Conservation (phyloP, 768 basidiomycete species). For the Inosperma sp. region DNA sequence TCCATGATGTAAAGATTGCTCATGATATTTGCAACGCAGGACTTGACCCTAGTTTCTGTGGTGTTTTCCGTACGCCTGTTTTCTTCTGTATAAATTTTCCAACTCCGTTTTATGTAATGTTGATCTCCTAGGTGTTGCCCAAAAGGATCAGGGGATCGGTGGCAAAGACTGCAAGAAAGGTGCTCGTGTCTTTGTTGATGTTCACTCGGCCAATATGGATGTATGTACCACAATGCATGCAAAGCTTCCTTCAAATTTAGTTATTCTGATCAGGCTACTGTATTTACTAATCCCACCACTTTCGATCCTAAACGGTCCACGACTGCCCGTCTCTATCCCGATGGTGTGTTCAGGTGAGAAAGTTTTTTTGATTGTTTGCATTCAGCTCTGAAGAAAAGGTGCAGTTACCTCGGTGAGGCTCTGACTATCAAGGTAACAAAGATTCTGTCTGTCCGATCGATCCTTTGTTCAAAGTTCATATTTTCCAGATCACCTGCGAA, state of each 20-base stretch:
- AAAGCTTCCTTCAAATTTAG: neutral
- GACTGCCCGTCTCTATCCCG: constrained; percentile 43
- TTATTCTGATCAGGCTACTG: constrained; percentile 35
- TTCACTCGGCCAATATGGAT: constrained; percentile 50
- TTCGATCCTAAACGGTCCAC: constrained; percentile 45
- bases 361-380: neutral
- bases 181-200: constrained; percentile 58
- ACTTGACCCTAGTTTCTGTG: constrained; percentile 67
- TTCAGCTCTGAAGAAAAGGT: neutral
- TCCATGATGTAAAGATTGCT: neutral
- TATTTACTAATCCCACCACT: constrained; percentile 45
- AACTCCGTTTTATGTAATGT: constrained; percentile 12
- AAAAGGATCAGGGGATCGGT: constrained; percentile 42
- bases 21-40: constrained; percentile 36
- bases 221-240: constrained; percentile 36
- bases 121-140: constrained; percentile 36
- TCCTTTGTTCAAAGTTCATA: neutral
- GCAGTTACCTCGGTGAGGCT: constrained; percentile 41
- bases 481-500: constrained; percentile 47
- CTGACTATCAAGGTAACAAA: constrained; percentile 48
- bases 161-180: constrained; percentile 40
- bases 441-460: neutral
- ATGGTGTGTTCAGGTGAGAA: constrained; percentile 38
- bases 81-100: neutral
- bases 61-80: constrained; percentile 53